Conservation (phyloP, 2,329 filamentous ascomycete species). For the Hymenoscyphus scutula region DNA sequence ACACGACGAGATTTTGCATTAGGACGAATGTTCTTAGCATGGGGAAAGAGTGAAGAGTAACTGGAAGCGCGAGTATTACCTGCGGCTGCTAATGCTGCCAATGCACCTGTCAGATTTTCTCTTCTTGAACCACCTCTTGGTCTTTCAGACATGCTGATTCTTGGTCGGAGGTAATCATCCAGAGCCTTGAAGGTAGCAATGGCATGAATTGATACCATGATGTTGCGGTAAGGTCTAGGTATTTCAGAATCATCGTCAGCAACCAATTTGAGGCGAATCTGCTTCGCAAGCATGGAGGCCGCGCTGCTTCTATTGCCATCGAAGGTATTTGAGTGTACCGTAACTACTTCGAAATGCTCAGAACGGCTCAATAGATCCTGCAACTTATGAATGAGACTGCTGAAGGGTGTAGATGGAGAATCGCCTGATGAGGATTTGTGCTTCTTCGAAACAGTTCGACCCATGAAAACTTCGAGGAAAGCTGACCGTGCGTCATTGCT, state of each 20-base stretch:
- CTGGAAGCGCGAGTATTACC: conserved; percentile 46
- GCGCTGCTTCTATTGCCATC: conserved; percentile 89
- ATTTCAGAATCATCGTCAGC: conserved; percentile 91
- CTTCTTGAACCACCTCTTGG: conserved; percentile 58
- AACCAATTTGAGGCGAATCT: conserved; percentile 82
- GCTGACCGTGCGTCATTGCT: conserved; percentile 70
- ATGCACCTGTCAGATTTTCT: conserved; percentile 63
- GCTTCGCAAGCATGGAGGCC: conserved; percentile 93
- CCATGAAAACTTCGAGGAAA: conserved; percentile 93
- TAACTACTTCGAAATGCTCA: conserved; percentile 97
- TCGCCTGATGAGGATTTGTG: conserved; percentile 62
- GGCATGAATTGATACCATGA: conserved; percentile 98
- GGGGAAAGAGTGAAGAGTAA: neutral
- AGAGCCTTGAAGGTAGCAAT: conserved; percentile 97
- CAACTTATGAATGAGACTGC: conserved; percentile 86
- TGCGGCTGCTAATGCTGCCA: conserved; percentile 76
- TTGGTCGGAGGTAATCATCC: conserved; percentile 90
- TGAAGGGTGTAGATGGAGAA: conserved; percentile 79
- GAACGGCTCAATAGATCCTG: conserved; percentile 95
- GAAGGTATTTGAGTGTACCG: conserved; percentile 87
- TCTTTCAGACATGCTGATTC: conserved; percentile 78
- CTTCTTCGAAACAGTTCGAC: conserved; percentile 60
- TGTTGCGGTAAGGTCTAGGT: conserved; percentile 81
- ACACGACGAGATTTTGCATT: conserved; percentile 31
- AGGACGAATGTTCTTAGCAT: conserved; percentile 44